phyloP scores from a whole-genome alignment of 2,329 filamentous ascomycete genomes.

The Fulvia fulva region DNA sequence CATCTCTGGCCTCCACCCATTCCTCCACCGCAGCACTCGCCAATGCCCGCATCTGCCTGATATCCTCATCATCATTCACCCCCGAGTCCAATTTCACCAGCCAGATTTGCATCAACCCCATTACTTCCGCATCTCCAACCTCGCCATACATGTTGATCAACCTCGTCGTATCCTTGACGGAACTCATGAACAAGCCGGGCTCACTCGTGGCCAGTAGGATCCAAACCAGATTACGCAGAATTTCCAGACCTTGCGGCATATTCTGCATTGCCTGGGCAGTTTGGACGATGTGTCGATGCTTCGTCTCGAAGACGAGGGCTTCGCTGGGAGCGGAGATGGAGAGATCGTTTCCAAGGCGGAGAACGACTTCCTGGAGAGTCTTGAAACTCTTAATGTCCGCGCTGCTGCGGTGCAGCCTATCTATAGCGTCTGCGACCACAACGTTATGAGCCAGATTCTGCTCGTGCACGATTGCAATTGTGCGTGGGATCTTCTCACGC shows the following conservation, averaged over 20 bases:
- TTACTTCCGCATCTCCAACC: slow-evolving; percentile 24
- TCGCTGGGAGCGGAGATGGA: slow-evolving; percentile 23
- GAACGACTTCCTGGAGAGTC: slow-evolving; percentile 22
- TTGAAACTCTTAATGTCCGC: slow-evolving; percentile 21
- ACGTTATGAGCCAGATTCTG: slow-evolving; percentile 22
- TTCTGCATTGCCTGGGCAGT: slow-evolving; percentile 25
- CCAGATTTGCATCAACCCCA: slow-evolving; percentile 25
- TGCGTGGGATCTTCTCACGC: slow-evolving; percentile 22
- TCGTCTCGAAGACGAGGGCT: slow-evolving; percentile 14
- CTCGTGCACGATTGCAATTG: slow-evolving; percentile 12
- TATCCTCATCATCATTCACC: slow-evolving; percentile 21
- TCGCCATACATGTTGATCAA: slow-evolving; percentile 32
- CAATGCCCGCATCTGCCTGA: slow-evolving; percentile 27
- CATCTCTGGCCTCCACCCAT: slow-evolving; percentile 9
- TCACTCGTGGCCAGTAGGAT: slow-evolving; percentile 26
- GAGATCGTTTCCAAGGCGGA: slow-evolving; percentile 27
- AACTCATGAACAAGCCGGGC: slow-evolving; percentile 31
- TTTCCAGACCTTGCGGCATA: slow-evolving; percentile 28
- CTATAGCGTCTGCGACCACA: slow-evolving; percentile 22
- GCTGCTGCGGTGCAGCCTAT: slow-evolving; percentile 26
- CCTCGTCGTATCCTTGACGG: slow-evolving; percentile 35
- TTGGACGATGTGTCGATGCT: slow-evolving; percentile 20
- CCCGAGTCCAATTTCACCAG: slow-evolving; percentile 30
- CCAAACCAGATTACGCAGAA: slow-evolving; percentile 35
- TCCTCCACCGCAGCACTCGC: slow-evolving; percentile 22